Evolutionary conservation across 2,329 filamentous ascomycete species (phyloP), one percentile per base, ranked within the genome.

Genomic region (Mycosphaerelloides madeirae): DNA sequence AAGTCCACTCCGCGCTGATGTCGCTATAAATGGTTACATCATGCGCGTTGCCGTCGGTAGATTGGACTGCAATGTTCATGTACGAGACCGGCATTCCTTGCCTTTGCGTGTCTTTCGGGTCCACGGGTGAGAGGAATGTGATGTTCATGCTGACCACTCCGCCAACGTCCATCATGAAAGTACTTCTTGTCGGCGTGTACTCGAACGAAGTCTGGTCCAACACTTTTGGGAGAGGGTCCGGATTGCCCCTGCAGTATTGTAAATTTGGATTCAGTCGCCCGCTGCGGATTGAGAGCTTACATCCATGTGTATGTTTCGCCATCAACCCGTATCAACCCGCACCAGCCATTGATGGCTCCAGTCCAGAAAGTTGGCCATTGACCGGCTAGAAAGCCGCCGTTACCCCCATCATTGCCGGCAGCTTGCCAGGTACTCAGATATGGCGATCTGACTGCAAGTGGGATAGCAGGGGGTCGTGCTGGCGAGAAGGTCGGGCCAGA

Each of bases 81-180:
- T 88, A 89, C 1, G 84, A 84, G 50, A 84, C 85, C 14, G 80
- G 71, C 34, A 87, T 68, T 6, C 84, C 87, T 59, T 87, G 83
- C 29, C 83, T 71, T 49, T 74, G 74, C 15, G 84, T 63, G 57
- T 89, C 84, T 22, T 78, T 67, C 0, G 83, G 80, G 14, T 77
- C 83, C 13, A 89, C 72, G 0, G 85, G 83, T 0, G 83, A 86
- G 36, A 87, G 62, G 58, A 89, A 90, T 0, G 78, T 84, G 41
- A 84, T 74, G 14, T 75, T 84, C 71, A 90, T 70, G 43, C 75
- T 67, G 6, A 89, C 72, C 47, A 76, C 75, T 20, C 73, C 73
- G 29, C 64, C 80, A 12, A 84, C 80, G 50, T 80, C 72, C 68
- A 87, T 79, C 7, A 74, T 80, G 62, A 88, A 89, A 18, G 78